These are phyloP conservation scores for Hericium erinaceus DNA, from an alignment of 768 basidiomycete species.

Conservation along the genomic window DNA sequence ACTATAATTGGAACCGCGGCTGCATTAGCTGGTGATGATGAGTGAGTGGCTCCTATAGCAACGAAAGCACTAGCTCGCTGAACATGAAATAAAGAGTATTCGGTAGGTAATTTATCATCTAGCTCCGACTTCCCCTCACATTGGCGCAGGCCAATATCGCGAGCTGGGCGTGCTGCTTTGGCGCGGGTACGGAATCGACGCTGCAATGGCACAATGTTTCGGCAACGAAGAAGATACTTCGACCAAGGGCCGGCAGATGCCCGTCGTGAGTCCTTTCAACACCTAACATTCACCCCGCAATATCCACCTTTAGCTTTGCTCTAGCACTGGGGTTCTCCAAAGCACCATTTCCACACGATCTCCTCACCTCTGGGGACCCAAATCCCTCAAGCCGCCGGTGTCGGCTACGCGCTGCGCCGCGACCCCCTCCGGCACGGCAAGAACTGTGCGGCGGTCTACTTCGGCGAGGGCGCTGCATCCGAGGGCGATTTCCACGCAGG, in stretches of 20 bases:
- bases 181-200: slow-evolving; percentile 72
- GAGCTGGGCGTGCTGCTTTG: slow-evolving; percentile 88
- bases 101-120: too few species aligned
- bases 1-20: slow-evolving; percentile 86
- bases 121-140: too few species aligned
- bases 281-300: background rate
- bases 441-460: slow-evolving; percentile 81
- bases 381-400: slow-evolving; percentile 91
- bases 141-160: slow-evolving; percentile 69
- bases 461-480: slow-evolving; percentile 90
- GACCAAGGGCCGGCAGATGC: slow-evolving; percentile 89
- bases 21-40: slow-evolving; percentile 72
- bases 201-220: slow-evolving; percentile 89
- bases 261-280: slow-evolving; percentile 48
- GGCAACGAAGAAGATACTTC: slow-evolving; percentile 74
- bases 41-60: slow-evolving; percentile 39
- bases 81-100: too few species aligned
- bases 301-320: background rate
- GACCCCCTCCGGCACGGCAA: slow-evolving; percentile 57
- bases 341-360: slow-evolving; percentile 88
- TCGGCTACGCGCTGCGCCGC: slow-evolving; percentile 81
- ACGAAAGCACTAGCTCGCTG: too few species aligned
- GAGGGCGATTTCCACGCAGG: slow-evolving; percentile 97
- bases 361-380: slow-evolving; percentile 92
- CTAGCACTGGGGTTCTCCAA: slow-evolving; percentile 78